Conservation (phyloP, 2,329 filamentous ascomycete species). For the Elsinoe fawcettii region DNA sequence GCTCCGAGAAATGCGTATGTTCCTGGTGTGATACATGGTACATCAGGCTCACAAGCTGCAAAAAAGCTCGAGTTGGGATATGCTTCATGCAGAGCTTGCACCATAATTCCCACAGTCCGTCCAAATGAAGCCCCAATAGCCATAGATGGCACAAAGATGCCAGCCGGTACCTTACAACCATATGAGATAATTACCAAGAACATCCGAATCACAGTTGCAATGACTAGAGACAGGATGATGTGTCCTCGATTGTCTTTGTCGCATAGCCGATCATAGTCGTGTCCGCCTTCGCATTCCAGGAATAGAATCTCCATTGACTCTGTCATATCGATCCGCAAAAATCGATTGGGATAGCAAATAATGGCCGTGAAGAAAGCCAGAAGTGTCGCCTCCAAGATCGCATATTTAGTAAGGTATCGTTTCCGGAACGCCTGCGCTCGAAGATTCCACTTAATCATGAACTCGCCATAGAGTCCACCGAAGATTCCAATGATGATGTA, state of each 20-base stretch:
- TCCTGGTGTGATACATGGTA: conserved; percentile 92
- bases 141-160: conserved; percentile 98
- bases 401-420: conserved; percentile 77
- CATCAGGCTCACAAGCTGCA: conserved; percentile 77
- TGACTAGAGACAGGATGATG: conserved; percentile 68
- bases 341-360: conserved; percentile 95
- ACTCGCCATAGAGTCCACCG: conserved; percentile 87
- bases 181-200: conserved; percentile 92
- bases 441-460: conserved; percentile 97
- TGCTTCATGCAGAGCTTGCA: conserved; percentile 78
- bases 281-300: conserved; percentile 78
- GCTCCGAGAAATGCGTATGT: conserved; percentile 95
- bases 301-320: conserved; percentile 99
- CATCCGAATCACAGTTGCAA: conserved; percentile 73
- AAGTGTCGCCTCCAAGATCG: conserved; percentile 77
- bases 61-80: conserved; percentile 81
- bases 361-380: conserved; percentile 77
- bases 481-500: conserved; percentile 89
- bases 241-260: conserved; percentile 66
- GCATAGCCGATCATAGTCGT: conserved; percentile 86
- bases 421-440: conserved; percentile 87
- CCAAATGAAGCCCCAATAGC: conserved; percentile 92
- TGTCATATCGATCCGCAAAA: conserved; percentile 94
- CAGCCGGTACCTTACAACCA: conserved; percentile 93
- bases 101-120: conserved; percentile 85